phyloP scores from a whole-genome alignment of 23 red algal species.

The Gracilaria caudata region DNA sequence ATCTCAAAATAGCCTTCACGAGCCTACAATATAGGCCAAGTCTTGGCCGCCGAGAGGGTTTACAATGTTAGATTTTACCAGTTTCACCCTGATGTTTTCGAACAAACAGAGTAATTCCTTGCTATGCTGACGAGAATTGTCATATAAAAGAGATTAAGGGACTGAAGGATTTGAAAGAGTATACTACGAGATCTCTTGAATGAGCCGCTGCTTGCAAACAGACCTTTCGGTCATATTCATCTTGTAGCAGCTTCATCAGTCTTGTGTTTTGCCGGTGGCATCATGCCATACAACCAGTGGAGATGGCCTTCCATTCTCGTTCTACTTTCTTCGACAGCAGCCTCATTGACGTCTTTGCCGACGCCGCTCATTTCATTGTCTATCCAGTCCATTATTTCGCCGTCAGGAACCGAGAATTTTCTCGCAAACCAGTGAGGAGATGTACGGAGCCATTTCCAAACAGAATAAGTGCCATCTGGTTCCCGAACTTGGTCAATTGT shows the following conservation, averaged over 20 bases:
- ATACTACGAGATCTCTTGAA: neutral
- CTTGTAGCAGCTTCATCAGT: no score
- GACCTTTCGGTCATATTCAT: neutral
- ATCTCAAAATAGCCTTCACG: no score
- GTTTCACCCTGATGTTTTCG: neutral
- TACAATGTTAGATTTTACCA: no score
- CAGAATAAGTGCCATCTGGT: slow-evolving; percentile 30
- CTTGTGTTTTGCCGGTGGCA: neutral
- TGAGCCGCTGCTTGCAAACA: neutral
- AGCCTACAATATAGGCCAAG: no score
- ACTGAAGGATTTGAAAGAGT: neutral
- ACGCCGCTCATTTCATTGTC: slow-evolving; percentile 64
- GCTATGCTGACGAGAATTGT: neutral
- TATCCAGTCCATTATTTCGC: slow-evolving; percentile 64
- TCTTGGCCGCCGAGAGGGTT: no score
- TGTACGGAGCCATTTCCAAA: slow-evolving; percentile 54
- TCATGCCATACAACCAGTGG: slow-evolving; percentile 52
- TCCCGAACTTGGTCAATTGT: slow-evolving; percentile 50
- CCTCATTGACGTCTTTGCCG: slow-evolving; percentile 36
- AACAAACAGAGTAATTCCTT: neutral
- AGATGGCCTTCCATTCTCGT: slow-evolving; percentile 46
- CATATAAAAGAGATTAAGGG: neutral
- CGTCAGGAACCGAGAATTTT: slow-evolving; percentile 60
- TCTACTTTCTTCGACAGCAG: slow-evolving; percentile 29
- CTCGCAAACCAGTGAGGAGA: slow-evolving; percentile 69